A percentile compares a stretch with the other conserved stretches of the same genome.
These are phyloP conservation scores for Thelephora ganbajun DNA, from an alignment of 768 basidiomycete genomes.

Conservation along the genomic window DNA sequence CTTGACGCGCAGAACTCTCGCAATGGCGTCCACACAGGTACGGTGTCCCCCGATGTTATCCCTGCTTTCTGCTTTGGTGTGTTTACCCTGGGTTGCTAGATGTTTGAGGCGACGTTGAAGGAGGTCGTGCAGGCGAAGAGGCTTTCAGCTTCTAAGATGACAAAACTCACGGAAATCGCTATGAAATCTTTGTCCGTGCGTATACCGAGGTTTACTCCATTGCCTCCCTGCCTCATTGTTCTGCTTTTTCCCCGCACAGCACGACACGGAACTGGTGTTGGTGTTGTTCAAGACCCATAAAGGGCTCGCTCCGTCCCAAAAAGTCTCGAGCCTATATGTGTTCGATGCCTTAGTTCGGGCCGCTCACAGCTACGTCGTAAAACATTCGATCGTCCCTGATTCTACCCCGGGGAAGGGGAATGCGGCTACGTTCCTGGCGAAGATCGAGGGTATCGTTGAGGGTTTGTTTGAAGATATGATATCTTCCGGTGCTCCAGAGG, in stretches of 20 bases:
- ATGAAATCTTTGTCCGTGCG: slow-evolving; percentile 68
- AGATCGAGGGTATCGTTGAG: slow-evolving; percentile 84
- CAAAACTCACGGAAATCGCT: slow-evolving; percentile 58
- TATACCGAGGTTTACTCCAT: slow-evolving; percentile 1
- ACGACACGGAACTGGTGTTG: slow-evolving; percentile 80
- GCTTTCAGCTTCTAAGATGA: slow-evolving; percentile 80
- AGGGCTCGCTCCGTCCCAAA: slow-evolving; percentile 47
- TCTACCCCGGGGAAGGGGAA: slow-evolving; percentile 39
- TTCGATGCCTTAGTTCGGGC: slow-evolving; percentile 89
- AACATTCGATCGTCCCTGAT: slow-evolving; percentile 40
- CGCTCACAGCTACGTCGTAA: slow-evolving; percentile 53
- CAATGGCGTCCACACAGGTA: too few relatives aligned
- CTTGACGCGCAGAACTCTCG: too few relatives aligned
- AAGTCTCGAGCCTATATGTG: slow-evolving; percentile 82
- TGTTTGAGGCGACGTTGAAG: slow-evolving; percentile 69
- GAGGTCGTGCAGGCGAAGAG: slow-evolving; percentile 74
- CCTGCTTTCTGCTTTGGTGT: too few relatives aligned
- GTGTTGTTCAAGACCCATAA: slow-evolving; percentile 84
- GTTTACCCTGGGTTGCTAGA: slow-evolving; percentile 25
- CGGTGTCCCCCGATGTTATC: too few relatives aligned
- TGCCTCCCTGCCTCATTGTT: not conserved
- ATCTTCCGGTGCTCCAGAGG: slow-evolving; percentile 46
- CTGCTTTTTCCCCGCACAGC: slow-evolving; percentile 27
- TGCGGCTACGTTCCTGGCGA: slow-evolving; percentile 71
- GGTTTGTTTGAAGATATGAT: slow-evolving; percentile 82